Evolutionary conservation across 2,329 filamentous ascomycete species (phyloP), one percentile per base, ranked within the genome.

Genomic region (Alternaria burnsii): DNA sequence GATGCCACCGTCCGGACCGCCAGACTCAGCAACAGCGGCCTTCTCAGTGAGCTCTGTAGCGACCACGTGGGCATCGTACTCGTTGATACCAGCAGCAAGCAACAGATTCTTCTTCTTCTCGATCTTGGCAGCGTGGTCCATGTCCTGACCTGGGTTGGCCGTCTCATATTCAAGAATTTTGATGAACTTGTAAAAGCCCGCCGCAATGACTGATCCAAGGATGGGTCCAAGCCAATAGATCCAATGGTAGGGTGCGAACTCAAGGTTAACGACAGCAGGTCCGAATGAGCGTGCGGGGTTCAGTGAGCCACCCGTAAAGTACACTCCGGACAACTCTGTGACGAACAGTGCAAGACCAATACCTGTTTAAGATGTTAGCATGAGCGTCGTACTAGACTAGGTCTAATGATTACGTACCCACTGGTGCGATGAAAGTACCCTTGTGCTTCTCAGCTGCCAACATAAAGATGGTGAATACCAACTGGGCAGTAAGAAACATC

Each of bases 291-390:
- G 77, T 1, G 80, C 79, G 6, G 81, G 81, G 53, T 83, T 82
- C 20, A 82, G 72, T 1, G 76, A 78, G 16, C 79, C 79, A 30
- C 80, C 79, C 0, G 80, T 82, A 63, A 77, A 82, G 69, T 74
- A 80, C 12, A 81, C 79, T 76, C 82, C 55, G 1, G 58, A 58
- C 7, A 61, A 8, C 22, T 61, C 58, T 26, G 59, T 40, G 1
- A 91, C 83, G 76, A 92, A 92, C 59, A 92, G 83, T 0, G 89
- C 82, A 6, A 91, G 78, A 2, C 90, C 91, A 67, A 92, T 91
- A 18, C 58, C 53, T 60, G 14, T 24, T 47, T 16, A 30, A 43
- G 11, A 30, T 1, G 43, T 55, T 26, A 55, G 52, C 32, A 47
- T 3, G 30, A 2, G 5, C 14, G 5, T n/a, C 4, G 16, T 1